Percentiles rank a stretch among this genome's conserved stretches.
Conservation (phyloP, 352 stramenopile species). For the Globisporangium spiculum region DNA sequence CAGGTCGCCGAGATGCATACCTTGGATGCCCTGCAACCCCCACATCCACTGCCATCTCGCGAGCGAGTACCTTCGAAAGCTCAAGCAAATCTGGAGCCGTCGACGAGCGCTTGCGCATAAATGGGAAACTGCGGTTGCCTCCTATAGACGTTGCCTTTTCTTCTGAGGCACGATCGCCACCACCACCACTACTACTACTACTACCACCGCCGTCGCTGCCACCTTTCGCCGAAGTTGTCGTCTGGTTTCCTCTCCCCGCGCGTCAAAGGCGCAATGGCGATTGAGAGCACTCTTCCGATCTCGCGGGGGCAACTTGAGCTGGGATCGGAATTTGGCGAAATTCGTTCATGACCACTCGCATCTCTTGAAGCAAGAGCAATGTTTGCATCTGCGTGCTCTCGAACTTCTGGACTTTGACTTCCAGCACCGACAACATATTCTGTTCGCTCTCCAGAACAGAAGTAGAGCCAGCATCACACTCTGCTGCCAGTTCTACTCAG, state of each 20-base stretch:
- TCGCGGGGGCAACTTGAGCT: not conserved
- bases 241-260: not conserved
- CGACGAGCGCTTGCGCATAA: not conserved
- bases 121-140: not conserved
- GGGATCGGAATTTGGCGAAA: not conserved
- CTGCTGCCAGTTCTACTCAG: not conserved
- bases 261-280: not conserved
- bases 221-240: not conserved
- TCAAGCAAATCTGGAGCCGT: not conserved
- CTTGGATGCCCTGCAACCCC: no score
- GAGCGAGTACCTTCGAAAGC: not conserved
- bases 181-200: not conserved
- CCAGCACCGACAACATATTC: not conserved
- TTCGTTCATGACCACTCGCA: not conserved
- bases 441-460: not conserved
- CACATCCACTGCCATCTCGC: not conserved
- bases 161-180: not conserved
- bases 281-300: not conserved
- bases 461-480: not conserved
- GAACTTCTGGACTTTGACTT: not conserved
- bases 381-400: not conserved
- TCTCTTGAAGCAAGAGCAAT: not conserved
- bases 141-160: no score
- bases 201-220: not conserved
- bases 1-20: not conserved